Percentiles rank a stretch among this genome's conserved stretches.
Evolutionary conservation across 495 filamentous ascomycete species (phyloP).

Genomic region (Lasiosphaeris hirsuta): DNA sequence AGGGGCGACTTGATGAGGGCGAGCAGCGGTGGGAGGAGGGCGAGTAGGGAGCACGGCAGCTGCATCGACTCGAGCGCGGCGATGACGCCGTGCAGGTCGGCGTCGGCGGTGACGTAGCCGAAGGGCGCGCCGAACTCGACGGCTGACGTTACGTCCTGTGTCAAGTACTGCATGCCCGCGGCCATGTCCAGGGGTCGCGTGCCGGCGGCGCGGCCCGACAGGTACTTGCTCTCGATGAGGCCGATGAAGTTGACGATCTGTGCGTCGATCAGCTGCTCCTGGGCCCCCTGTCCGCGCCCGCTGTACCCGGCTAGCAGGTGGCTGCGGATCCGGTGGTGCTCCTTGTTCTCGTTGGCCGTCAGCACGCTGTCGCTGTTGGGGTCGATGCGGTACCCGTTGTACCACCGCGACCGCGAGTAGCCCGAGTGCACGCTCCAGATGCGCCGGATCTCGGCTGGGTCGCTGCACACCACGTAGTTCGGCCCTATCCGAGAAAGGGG

Average conservation of each 20-base stretch:
- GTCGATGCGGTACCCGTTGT: conserved; percentile 20
- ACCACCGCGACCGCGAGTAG: conserved; percentile 19
- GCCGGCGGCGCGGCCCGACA: conserved; percentile 3
- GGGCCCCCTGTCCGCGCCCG: conserved; percentile 5
- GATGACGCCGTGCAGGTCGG: conserved; percentile 32
- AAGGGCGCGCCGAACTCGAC: conserved; percentile 39
- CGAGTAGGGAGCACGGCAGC: neutral
- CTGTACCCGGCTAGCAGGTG: conserved; percentile 12
- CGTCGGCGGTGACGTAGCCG: conserved; percentile 36
- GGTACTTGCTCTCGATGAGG: conserved; percentile 19
- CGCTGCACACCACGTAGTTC: conserved; percentile 14
- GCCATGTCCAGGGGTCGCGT: conserved; percentile 35
- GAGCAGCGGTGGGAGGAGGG: neutral
- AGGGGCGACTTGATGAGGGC: neutral
- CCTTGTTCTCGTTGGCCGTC: conserved; percentile 17
- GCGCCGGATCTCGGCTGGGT: conserved; percentile 15
- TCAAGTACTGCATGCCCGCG: conserved; percentile 32
- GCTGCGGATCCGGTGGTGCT: conserved; percentile 14
- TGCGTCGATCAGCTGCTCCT: conserved; percentile 10
- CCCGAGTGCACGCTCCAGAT: conserved; percentile 21
- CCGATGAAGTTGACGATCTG: conserved; percentile 14
- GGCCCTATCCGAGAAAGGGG: conserved; percentile 9
- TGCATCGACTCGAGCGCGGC: conserved; percentile 12
- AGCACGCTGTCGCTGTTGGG: conserved; percentile 19
- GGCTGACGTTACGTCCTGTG: conserved; percentile 39